Evolutionary conservation across 2,329 filamentous ascomycete species (phyloP).

Genomic region (Sporothrix mexicana): DNA sequence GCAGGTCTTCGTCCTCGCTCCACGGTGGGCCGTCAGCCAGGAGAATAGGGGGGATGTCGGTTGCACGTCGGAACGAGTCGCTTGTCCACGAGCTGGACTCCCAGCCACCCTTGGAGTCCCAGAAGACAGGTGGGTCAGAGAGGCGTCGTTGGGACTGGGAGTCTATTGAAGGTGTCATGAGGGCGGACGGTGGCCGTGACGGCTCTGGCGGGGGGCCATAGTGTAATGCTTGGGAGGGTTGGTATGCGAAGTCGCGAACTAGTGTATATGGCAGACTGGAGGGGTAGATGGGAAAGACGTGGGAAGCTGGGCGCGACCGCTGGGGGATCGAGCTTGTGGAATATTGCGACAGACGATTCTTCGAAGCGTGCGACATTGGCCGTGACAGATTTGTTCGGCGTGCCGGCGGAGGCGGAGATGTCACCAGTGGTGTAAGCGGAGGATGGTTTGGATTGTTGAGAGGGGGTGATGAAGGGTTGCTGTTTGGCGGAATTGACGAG

Average conservation of each 20-base stretch:
- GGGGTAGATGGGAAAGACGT: constrained; percentile 80
- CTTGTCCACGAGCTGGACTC: constrained; percentile 56
- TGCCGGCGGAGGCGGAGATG: constrained; percentile 54
- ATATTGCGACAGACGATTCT: constrained; percentile 83
- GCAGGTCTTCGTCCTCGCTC: constrained; percentile 93
- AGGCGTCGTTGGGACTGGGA: constrained; percentile 64
- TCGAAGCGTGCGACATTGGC: constrained; percentile 77
- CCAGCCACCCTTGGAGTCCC: constrained; percentile 72
- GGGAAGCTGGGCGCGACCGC: constrained; percentile 79
- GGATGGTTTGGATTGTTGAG: constrained; percentile 58
- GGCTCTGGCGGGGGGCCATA: constrained; percentile 87
- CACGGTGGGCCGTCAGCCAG: constrained; percentile 90
- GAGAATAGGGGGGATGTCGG: constrained; percentile 80
- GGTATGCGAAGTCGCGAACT: constrained; percentile 96
- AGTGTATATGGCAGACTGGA: constrained; percentile 87
- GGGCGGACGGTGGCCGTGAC: constrained; percentile 71
- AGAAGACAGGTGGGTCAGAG: constrained; percentile 79
- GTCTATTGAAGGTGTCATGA: constrained; percentile 86
- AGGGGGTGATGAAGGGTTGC: constrained; percentile 40
- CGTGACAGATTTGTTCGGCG: constrained; percentile 67
- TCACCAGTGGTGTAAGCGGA: constrained; percentile 62
- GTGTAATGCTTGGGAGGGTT: constrained; percentile 80
- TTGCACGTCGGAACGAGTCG: constrained; percentile 63
- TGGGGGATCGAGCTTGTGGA: constrained; percentile 71
- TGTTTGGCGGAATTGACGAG: neutral